phyloP scores from a whole-genome alignment of 2,329 filamentous ascomycete genomes.

The Pseudogymnoascus sp. region DNA sequence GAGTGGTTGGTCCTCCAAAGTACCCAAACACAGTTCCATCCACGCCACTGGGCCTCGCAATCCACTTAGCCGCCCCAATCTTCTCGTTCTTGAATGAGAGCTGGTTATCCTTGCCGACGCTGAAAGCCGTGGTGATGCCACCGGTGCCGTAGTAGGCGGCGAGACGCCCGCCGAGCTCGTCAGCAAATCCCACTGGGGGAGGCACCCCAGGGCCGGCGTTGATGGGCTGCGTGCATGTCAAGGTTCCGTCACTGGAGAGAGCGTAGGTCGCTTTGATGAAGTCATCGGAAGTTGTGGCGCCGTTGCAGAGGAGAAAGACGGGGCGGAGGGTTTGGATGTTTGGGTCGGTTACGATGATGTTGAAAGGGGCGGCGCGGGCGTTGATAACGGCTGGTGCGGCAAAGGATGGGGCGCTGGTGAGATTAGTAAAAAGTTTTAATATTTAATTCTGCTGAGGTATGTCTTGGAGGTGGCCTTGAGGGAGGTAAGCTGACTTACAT shows the following conservation, averaged over 20 bases:
- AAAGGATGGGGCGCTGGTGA: background rate
- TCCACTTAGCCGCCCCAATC: background rate
- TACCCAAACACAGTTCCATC: slow-evolving; percentile 1
- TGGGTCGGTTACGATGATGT: background rate
- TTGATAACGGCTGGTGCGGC: background rate
- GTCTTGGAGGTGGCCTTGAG: background rate
- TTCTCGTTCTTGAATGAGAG: background rate
- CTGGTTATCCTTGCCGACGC: background rate
- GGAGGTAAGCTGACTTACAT: background rate
- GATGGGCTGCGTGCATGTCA: slow-evolving; percentile 2
- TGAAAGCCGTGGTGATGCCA: background rate
- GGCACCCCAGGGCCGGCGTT: background rate
- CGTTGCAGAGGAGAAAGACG: slow-evolving; percentile 1
- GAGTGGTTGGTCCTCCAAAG: background rate
- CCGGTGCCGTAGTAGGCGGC: background rate
- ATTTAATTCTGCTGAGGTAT: background rate
- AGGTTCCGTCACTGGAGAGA: background rate
- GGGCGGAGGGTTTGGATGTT: background rate
- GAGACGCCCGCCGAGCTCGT: background rate
- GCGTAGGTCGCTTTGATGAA: background rate
- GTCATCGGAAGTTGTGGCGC: background rate
- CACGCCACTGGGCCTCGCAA: background rate
- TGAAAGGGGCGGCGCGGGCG: background rate
- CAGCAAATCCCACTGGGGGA: background rate
- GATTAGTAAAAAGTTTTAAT: background rate